Evolutionary conservation across 805 yeast species (phyloP), one percentile per base, ranked within the genome.

Genomic region (Barnettozyma californica): DNA sequence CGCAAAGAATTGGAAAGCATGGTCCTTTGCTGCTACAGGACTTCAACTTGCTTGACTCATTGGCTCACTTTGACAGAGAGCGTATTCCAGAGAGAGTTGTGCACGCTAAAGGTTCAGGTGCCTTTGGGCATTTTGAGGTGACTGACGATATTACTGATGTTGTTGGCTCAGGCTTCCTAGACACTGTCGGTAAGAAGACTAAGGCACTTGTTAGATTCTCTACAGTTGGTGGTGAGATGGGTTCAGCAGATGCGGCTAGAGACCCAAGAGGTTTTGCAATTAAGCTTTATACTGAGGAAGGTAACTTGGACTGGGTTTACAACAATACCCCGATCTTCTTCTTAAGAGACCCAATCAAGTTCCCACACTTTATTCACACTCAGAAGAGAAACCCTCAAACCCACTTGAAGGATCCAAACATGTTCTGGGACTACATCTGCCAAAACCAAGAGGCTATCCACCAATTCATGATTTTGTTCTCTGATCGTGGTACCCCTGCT

Each of bases 91-190:
- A 89, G 71, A 77, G 96, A 69, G 95, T 88, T 49, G 96, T 89
- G 33, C 96, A 88, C 63, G 96, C 96, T 47, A 88, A 88, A 66
- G 96, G 96, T 57, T 85, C 91, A 13, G 96, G 96, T 63, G 96
- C 96, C 9, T 87, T 75, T 64, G 96, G 96, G 56, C 77, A 75
- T 56, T 89, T 89, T 64, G 95, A 86, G 67, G 91, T 84, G 45
- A 88, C 96, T 11, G 92, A 88, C 58, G 95, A 87, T 60, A 81
- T 87, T 61, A 70, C 87, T 9, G 92, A 86, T 64, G 61, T 86
- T 42, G 80, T 85, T 62, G 73, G 77, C 23, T 81, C 94, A 44
- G 79, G 79, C 48, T 86, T 89, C 70, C 77, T 89, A 57, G 77
- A 78, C 55, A 71, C 77, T 41, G 75, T 85, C 48, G 97, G 97